Evolutionary conservation across 768 basidiomycete species (phyloP).

Genomic region (Lactarius hengduanensis): DNA sequence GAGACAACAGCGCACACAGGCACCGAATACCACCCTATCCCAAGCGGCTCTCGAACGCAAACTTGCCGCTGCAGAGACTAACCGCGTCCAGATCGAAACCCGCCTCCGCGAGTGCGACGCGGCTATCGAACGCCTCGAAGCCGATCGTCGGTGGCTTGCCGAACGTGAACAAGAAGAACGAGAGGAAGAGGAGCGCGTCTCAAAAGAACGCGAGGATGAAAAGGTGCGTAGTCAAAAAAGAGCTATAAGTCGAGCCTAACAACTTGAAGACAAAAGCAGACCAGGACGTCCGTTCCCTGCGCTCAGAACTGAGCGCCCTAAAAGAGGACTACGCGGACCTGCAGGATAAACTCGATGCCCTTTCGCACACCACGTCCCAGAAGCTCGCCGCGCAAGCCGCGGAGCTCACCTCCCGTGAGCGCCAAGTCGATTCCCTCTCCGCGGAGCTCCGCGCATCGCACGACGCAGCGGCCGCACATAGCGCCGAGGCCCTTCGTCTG

Average conservation of each 20-base stretch:
- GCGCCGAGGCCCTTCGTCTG: slow-evolving; percentile 43
- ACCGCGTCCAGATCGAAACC: too few species aligned
- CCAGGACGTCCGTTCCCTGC: slow-evolving; percentile 50
- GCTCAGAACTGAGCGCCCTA: slow-evolving; percentile 48
- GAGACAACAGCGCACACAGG: too few species aligned
- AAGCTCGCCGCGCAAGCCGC: slow-evolving; percentile 50
- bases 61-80: too few species aligned
- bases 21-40: too few species aligned
- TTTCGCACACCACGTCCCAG: slow-evolving; percentile 50
- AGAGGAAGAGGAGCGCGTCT: too few species aligned
- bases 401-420: slow-evolving; percentile 48
- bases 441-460: slow-evolving; percentile 47
- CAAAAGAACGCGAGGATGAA: too few species aligned
- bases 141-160: too few species aligned
- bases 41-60: too few species aligned
- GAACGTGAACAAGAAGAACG: too few species aligned
- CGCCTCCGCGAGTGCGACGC: too few species aligned
- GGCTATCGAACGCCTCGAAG: too few species aligned
- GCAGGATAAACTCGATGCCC: slow-evolving; percentile 50
- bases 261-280: slow-evolving; percentile 47
- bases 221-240: too few species aligned
- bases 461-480: slow-evolving; percentile 43
- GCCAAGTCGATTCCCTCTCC: slow-evolving; percentile 47
- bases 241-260: not conserved
- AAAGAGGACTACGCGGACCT: slow-evolving; percentile 62